Evolutionary conservation across 352 stramenopile species (phyloP), one percentile per base, ranked within the genome.

Genomic region (Phytophthora fragariaefolia): DNA sequence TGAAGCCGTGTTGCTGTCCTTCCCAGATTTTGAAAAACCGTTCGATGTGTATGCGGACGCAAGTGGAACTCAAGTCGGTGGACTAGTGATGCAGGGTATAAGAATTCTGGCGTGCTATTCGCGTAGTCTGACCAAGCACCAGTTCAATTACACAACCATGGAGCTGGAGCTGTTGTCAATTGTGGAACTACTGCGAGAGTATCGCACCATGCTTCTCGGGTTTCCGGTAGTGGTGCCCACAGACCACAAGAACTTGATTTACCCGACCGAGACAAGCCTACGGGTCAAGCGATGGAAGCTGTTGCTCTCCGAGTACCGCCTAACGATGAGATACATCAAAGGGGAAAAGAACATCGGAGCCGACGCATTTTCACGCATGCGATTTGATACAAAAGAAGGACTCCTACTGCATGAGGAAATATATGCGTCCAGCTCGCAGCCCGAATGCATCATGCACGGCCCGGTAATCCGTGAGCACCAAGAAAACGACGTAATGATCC

Each of bases 221-320:
- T 64, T 57, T n/a, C 45, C 46, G 17, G 34, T 57, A 15, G 47
- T 64, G 17, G 36, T 51, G 15, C 57, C 51, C 34, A 57, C 57
- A 1, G 46, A 57, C 27, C 46, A 57, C 46, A 64, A 57, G 6
- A 54, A 54, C 18, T 36, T 63, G 4, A 54, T 54, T 8, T 55
- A 53, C 43, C 55, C 18, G 2, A 63, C 26, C 4, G 30, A 54
- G 22, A 53, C n/a, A 0, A 57, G 45, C 17, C 18, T 64, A 1
- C 32, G 57, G 9, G 57, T 50, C 22, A 57, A 57, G n/a, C 45
- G 32, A 1, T 56, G 54, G 20, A 62, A 53, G 32, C 20, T 62
- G 8, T 2, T 62, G 15, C 18, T 52, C 42, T 38, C 26, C 6
- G 54, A 62, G 42, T 36, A 62, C 4, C 54, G 54, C 0, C 10